Conservation (phyloP, 768 basidiomycete genomes). For the Xanthoconium stramineum region DNA sequence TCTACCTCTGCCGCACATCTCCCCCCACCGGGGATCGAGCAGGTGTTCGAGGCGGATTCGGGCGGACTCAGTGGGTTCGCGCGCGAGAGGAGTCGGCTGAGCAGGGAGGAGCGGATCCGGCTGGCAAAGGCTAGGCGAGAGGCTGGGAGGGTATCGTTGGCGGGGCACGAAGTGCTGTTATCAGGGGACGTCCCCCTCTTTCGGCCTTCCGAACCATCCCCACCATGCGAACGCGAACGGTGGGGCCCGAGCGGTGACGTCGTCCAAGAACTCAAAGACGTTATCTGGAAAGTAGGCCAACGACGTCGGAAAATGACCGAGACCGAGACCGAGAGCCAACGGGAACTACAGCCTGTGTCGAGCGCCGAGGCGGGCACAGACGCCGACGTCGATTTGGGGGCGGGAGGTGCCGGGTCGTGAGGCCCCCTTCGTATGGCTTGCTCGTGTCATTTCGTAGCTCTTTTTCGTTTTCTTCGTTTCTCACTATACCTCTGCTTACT, state of each 20-base stretch:
- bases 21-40: slow-evolving; percentile 68
- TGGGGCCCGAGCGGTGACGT: slow-evolving; percentile 80
- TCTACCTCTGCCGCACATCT: slow-evolving; percentile 51
- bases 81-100: slow-evolving; percentile 62
- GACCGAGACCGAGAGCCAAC: slow-evolving; percentile 15
- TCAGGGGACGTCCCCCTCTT: too few relatives aligned
- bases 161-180: too few relatives aligned
- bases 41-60: slow-evolving; percentile 75
- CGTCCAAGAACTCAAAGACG: slow-evolving; percentile 80
- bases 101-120: slow-evolving; percentile 72
- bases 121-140: slow-evolving; percentile 47
- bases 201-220: too few relatives aligned
- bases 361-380: too few relatives aligned
- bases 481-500: too few relatives aligned
- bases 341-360: not conserved
- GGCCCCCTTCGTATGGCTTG: not conserved
- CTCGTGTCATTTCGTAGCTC: too few relatives aligned
- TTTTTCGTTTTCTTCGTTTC: not conserved
- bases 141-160: not conserved
- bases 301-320: slow-evolving; percentile 52
- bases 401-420: not conserved
- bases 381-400: too few relatives aligned
- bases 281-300: slow-evolving; percentile 84
- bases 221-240: slow-evolving; percentile 33
- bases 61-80: slow-evolving; percentile 35